Evolutionary conservation across 73 alveolate genomes (phyloP), one percentile per base, ranked within the genome.

Genomic region (Uronychia setigera): DNA sequence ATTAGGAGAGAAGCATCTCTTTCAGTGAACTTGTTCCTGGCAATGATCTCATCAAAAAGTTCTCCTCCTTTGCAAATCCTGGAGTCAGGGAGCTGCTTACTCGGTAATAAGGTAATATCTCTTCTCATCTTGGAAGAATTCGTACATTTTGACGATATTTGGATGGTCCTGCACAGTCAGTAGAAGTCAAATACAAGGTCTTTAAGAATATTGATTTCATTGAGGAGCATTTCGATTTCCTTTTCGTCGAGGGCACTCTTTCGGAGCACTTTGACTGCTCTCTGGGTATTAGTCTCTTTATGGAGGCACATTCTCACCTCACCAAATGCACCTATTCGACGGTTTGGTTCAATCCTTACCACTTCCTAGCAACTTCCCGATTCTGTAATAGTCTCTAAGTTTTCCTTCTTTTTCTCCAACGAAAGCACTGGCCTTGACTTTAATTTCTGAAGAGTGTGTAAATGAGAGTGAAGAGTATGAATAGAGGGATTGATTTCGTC

Each of bases 11-110:
- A 94, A 29, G 98, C 96, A 85, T 95, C 96, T 46, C 80, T 84
- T 87, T 97, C 99, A 0, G 97, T 80, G 91, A 97, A 96, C 58
- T 94, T 87, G 13, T 97, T 98, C 83, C 96, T 94, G 13, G 85
- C 91, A 19, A 88, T 83, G 80, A 97, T 96, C 30, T 97, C 98
- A 74, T 97, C 98, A 86, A 94, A 97, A 60, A 97, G 93, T 85
- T 97, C 99, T 32, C 99, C 99, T 30, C 98, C 99, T 80, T 95
- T 93, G 86, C 99, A 96, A 29, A 96, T 33, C 58, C 93, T 87
- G 78, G 34, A n/a, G 0, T 46, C 67, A 14, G n/a, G 26, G 34
- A 14, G 67, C 9, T 26, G n/a, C 59, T 26, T 82, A 27, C 29
- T 97, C 99, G 32, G 98, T 96, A n/a, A 97, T 97, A 35, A 97